Evolutionary conservation across 441 rosid genomes (phyloP).

Genomic region (Sinapis alba): DNA sequence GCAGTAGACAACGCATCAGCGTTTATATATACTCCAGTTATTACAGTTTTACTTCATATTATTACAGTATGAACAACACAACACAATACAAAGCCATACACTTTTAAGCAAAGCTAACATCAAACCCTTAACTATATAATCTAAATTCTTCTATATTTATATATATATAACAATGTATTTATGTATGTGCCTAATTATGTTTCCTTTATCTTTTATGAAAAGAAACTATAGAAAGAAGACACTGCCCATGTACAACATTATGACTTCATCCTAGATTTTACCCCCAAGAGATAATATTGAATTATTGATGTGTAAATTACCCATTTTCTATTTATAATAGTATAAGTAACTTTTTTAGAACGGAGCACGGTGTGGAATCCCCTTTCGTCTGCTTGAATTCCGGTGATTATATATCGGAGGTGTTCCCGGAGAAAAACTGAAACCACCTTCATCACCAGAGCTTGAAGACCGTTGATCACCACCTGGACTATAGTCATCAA

Average conservation of each 20-base stretch:
- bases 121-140: conserved; percentile 26
- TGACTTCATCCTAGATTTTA: conserved; percentile 37
- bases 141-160: conserved; percentile 21
- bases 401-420: conserved; percentile 72
- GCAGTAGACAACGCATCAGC: background rate
- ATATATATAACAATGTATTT: conserved; percentile 27
- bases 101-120: conserved; percentile 11
- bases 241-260: conserved; percentile 37
- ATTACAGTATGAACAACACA: conserved; percentile 23
- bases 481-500: conserved; percentile 47
- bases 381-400: conserved; percentile 80
- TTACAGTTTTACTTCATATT: background rate
- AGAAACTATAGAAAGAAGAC: background rate
- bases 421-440: conserved; percentile 58
- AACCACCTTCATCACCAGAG: conserved; percentile 60
- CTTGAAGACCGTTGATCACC: conserved; percentile 45
- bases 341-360: conserved; percentile 34
- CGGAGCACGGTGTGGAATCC: conserved; percentile 86
- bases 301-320: conserved; percentile 8
- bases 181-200: conserved; percentile 23
- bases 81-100: conserved; percentile 5
- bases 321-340: background rate
- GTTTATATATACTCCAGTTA: background rate
- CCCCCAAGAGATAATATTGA: conserved; percentile 14
- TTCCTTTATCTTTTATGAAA: conserved; percentile 6